A percentile compares a stretch with the other conserved stretches of the same genome.
Conservation (phyloP, 2,329 filamentous ascomycete species). For the Biscogniauxia marginata region DNA sequence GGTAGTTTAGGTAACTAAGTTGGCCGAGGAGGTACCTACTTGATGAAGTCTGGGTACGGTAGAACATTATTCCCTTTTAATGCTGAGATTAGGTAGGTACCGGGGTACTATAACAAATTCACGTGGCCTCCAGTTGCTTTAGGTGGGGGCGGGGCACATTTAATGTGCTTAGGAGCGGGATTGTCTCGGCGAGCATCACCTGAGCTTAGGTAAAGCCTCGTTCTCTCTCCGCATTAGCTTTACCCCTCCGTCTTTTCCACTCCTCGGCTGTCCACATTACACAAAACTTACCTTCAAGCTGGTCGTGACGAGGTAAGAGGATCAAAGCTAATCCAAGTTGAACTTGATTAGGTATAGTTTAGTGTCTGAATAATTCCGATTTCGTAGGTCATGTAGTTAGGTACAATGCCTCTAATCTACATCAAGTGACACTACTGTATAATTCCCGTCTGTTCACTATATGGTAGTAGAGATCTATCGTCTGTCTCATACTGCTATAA, state of each 20-base stretch:
- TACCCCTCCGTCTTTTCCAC: background rate
- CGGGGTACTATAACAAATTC: background rate
- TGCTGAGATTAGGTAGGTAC: background rate
- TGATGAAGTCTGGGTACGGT: too few relatives aligned
- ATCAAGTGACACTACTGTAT: too few relatives aligned
- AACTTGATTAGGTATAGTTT: too few relatives aligned
- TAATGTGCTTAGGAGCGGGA: slow-evolving; percentile 11
- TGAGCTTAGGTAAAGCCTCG: background rate
- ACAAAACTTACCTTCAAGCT: background rate
- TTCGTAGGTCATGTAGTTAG: too few relatives aligned
- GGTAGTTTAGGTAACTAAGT: background rate
- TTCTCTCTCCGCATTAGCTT: background rate
- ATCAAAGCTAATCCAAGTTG: background rate
- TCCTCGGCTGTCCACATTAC: background rate
- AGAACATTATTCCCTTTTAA: too few relatives aligned
- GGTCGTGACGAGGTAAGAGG: background rate
- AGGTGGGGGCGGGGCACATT: slow-evolving; percentile 17
- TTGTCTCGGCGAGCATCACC: slow-evolving; percentile 21
- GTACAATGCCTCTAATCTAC: too few relatives aligned
- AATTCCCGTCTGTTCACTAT: too few relatives aligned
- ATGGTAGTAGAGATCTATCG: too few relatives aligned
- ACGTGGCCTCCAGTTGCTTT: background rate
- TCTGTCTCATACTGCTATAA: too few relatives aligned
- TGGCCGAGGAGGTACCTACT: slow-evolving; percentile 1
- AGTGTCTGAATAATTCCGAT: too few relatives aligned